A percentile compares a stretch with the other conserved stretches of the same genome.
These are phyloP conservation scores for Malassezia pachydermatis DNA, from an alignment of 1,284 basidiomycete genomes.

Conservation along the genomic window DNA sequence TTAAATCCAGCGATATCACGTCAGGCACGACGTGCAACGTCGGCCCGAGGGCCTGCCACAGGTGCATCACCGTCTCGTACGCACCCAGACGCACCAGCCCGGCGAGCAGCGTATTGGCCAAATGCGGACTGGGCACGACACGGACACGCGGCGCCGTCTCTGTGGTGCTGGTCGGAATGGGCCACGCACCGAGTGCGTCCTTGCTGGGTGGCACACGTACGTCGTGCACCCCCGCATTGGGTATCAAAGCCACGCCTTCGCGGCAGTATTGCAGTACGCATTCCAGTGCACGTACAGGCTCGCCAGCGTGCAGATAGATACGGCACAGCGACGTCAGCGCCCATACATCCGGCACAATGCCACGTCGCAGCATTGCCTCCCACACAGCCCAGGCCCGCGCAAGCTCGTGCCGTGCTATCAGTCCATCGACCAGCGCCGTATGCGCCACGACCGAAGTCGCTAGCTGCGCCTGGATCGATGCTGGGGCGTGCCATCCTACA, in stretches of 20 bases:
- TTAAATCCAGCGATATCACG: slow-evolving; percentile 8
- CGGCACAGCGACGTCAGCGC: slow-evolving; percentile 13
- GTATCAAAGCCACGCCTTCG: not conserved
- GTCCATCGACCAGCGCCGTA: slow-evolving; percentile 11
- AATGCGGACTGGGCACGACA: slow-evolving; percentile 7
- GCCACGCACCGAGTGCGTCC: not conserved
- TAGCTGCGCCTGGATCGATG: not conserved
- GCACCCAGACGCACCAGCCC: slow-evolving; percentile 4
- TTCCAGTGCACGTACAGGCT: slow-evolving; percentile 8
- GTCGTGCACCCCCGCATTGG: not conserved
- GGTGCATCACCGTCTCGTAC: slow-evolving; percentile 9
- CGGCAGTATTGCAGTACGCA: slow-evolving; percentile 11
- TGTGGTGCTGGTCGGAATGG: not conserved
- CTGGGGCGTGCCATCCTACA: slow-evolving; percentile 7
- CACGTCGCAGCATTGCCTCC: slow-evolving; percentile 12
- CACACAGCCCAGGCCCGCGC: slow-evolving; percentile 10
- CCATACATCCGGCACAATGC: slow-evolving; percentile 13
- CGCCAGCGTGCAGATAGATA: slow-evolving; percentile 6
- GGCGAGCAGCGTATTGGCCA: slow-evolving; percentile 15
- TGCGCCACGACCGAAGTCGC: slow-evolving; percentile 8
- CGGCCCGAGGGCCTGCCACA: slow-evolving; percentile 8
- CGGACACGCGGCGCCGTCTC: not conserved
- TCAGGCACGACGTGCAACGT: slow-evolving; percentile 11
- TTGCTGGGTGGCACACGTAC: not conserved
- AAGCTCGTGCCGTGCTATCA: slow-evolving; percentile 9